These are phyloP conservation scores for Comarum palustre DNA, from an alignment of 306 rosid species.

Conservation along the genomic window DNA sequence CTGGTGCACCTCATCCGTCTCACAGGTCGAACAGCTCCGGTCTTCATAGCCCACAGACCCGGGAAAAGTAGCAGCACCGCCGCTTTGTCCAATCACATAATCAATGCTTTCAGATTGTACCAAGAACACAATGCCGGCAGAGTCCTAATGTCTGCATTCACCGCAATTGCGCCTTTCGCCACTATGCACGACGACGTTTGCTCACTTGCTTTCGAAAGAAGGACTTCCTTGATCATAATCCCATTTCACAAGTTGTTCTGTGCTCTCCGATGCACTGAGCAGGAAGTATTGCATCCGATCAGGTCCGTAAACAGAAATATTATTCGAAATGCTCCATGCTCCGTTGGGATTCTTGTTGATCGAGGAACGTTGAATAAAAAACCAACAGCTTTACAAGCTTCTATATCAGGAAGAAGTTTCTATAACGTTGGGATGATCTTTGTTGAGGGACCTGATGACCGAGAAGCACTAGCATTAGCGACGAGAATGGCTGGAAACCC, in stretches of 20 bases:
- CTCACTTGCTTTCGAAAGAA: slow-evolving; percentile 38
- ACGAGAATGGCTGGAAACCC: slow-evolving; percentile 44
- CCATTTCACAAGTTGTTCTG: slow-evolving; percentile 49
- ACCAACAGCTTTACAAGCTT: not conserved
- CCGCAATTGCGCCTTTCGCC: slow-evolving; percentile 50
- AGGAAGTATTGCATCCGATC: not conserved
- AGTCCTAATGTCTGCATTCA: slow-evolving; percentile 31
- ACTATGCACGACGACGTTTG: slow-evolving; percentile 67
- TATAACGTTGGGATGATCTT: slow-evolving; percentile 42
- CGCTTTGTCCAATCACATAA: slow-evolving; percentile 29
- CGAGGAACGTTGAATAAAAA: slow-evolving; percentile 16
- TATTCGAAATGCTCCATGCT: slow-evolving; percentile 50
- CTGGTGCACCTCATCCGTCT: slow-evolving; percentile 50
- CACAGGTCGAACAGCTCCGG: slow-evolving; percentile 41
- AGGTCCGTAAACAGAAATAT: slow-evolving; percentile 50
- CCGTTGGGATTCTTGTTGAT: slow-evolving; percentile 51
- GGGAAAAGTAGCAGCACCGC: not conserved
- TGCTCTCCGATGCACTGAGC: not conserved
- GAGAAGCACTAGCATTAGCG: slow-evolving; percentile 51
- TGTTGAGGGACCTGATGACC: slow-evolving; percentile 57
- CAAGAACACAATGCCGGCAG: slow-evolving; percentile 20
- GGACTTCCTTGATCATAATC: slow-evolving; percentile 39
- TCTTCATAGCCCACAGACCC: slow-evolving; percentile 40
- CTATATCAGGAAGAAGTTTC: not conserved
- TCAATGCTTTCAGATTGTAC: slow-evolving; percentile 46